Conservation (phyloP, 2,329 filamentous ascomycete genomes). For the Pseudovirgaria hyperparasitica region DNA sequence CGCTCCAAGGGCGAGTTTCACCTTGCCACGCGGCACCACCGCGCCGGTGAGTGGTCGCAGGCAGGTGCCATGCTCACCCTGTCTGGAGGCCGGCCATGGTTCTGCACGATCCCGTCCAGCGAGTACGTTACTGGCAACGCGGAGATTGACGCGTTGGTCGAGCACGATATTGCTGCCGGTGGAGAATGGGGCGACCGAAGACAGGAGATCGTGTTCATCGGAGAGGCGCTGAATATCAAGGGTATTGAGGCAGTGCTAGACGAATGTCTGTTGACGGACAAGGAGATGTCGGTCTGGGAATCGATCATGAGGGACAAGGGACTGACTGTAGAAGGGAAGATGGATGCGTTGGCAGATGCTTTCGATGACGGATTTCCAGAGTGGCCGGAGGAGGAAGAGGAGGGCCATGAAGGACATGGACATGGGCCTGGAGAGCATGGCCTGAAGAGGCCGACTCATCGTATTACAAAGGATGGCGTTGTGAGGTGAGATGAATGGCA, state of each 20-base stretch:
- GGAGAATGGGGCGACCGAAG: conserved; percentile 53
- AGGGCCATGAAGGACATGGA: conserved; percentile 12
- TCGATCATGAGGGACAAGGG: conserved; percentile 21
- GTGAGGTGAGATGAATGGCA: too few relatives aligned
- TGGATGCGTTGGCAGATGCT: conserved; percentile 33
- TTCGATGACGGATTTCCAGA: conserved; percentile 47
- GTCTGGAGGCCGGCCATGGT: conserved; percentile 43
- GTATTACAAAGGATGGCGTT: too few relatives aligned
- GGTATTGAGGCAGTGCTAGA: conserved; percentile 44
- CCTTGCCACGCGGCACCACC: conserved; percentile 44
- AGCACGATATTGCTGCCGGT: conserved; percentile 38
- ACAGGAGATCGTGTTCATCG: conserved; percentile 64
- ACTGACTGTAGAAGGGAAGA: conserved; percentile 24
- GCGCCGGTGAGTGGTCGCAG: conserved; percentile 49
- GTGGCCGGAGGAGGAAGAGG: conserved; percentile 26
- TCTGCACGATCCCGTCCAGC: conserved; percentile 43
- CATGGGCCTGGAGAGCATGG: conserved; percentile 8
- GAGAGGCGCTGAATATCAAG: conserved; percentile 45
- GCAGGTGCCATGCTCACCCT: conserved; percentile 53
- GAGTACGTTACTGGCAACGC: conserved; percentile 37
- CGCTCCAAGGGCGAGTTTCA: conserved; percentile 52
- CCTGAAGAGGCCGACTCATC: too few relatives aligned
- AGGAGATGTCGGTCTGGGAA: conserved; percentile 36
- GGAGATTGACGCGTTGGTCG: conserved; percentile 35
- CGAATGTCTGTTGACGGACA: conserved; percentile 47